These are phyloP conservation scores for Diaporthe ilicicola DNA, from an alignment of 2,329 filamentous ascomycete species.

Conservation along the genomic window DNA sequence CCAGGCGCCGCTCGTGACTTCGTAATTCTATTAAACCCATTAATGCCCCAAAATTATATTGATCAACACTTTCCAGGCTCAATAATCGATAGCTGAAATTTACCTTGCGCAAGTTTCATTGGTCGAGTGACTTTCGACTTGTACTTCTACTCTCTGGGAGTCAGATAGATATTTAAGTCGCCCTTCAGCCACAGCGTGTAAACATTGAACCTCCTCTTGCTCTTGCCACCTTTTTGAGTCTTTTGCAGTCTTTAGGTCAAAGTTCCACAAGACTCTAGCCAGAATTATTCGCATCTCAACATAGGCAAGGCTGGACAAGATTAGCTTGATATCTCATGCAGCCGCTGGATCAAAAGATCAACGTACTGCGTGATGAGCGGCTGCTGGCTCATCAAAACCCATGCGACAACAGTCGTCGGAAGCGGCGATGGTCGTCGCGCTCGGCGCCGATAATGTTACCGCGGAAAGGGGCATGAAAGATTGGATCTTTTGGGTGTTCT, in stretches of 20 bases:
- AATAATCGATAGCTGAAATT: not conserved
- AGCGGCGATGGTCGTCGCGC: conserved; percentile 7
- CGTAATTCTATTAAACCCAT: no score
- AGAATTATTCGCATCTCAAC: conserved; percentile 58
- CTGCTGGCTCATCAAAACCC: not conserved
- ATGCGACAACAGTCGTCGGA: not conserved
- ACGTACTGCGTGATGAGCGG: conserved; percentile 2
- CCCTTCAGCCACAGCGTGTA: conserved; percentile 46
- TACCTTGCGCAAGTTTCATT: not conserved
- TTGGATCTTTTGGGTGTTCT: conserved; percentile 2
- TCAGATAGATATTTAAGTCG: conserved; percentile 8
- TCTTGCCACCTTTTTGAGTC: conserved; percentile 46
- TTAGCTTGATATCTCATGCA: not conserved
- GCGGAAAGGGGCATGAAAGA: not conserved
- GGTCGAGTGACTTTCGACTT: no score
- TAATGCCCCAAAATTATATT: no score
- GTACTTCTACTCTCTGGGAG: not conserved
- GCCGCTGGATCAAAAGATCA: not conserved
- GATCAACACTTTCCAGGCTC: no score
- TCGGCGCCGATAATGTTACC: conserved; percentile 13
- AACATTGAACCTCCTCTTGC: conserved; percentile 40
- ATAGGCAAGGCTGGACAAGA: conserved; percentile 46
- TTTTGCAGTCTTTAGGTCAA: conserved; percentile 50
- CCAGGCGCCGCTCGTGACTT: no score
- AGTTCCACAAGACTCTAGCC: conserved; percentile 53